Evolutionary conservation across 176 grass and related monocot species (phyloP), one percentile per base, ranked within the genome.

Genomic region (Eleusine coracana): DNA sequence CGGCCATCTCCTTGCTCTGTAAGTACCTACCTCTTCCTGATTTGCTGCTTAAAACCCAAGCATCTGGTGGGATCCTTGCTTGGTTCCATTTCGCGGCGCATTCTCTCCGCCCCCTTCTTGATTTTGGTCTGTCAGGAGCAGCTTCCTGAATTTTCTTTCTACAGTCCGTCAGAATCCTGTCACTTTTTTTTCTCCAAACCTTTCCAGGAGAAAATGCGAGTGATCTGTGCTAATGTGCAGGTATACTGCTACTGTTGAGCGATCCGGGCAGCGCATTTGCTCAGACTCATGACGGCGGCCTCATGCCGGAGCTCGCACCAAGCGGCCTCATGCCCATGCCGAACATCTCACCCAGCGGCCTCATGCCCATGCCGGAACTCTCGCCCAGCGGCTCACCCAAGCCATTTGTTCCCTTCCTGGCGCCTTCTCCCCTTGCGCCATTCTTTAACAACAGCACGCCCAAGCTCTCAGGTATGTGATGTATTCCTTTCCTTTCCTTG

Each of bases 361-460:
- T 85, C 64, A 85, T 89, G 89, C 91, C 96, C 13, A 41, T 91
- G 87, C 91, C 96, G 58, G 82, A 95, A 7, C 80, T 83, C 77
- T 89, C 96, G 31, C 96, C 96, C 20, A 88, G 56, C 66, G 88
- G 83, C 66, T 85, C 96, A 11, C 96, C 96, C 31, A 86, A 74
- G 73, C 96, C 96, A 64, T 74, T 95, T 14, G 80, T 93, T 76
- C 92, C 96, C 84, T 75, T 87, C 41, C 86, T 88, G 16, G 86
- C 96, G 2, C 92, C 96, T 41, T 85, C 96, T 15, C 96, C 93
- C 6, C 89, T 93, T 36, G 85, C 89, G 56, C 92, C 96, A 20
- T 95, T 98, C 88, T 89, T 93, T 71, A 93, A 92, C 91, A 95
- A 87, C 77, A 92, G 89, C 66, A 90, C 85, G 50, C 96, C 96